These are phyloP conservation scores for Lepiota brunneoincarnata DNA, from an alignment of 768 basidiomycete genomes.

Conservation along the genomic window DNA sequence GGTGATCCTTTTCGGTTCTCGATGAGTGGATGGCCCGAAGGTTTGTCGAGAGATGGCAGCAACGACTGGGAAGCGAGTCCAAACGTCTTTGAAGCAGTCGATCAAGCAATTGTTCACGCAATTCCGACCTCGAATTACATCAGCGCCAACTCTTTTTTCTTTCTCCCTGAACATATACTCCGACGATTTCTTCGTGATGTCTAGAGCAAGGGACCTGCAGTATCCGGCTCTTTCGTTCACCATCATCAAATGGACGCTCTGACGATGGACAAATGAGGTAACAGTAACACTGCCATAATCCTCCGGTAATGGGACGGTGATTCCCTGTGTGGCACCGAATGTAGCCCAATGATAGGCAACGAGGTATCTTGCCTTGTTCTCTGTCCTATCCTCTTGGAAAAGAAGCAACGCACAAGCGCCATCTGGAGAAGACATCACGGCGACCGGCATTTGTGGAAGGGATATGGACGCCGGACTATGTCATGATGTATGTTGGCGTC, in stretches of 20 bases:
- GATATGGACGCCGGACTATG: conserved; percentile 38
- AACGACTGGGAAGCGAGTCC: conserved; percentile 59
- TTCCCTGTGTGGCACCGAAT: conserved; percentile 52
- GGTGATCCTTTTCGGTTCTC: conserved; percentile 32
- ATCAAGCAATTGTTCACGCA: conserved; percentile 47
- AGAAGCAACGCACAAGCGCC: conserved; percentile 49
- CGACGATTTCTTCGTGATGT: conserved; percentile 53
- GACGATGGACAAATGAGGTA: conserved; percentile 45
- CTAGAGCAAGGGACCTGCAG: conserved; percentile 42
- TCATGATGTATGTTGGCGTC: too few species aligned
- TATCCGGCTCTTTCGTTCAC: conserved; percentile 29
- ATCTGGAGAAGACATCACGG: conserved; percentile 49
- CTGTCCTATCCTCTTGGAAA: conserved; percentile 21
- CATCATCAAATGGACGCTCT: conserved; percentile 38
- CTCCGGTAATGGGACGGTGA: conserved; percentile 31
- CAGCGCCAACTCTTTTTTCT: conserved; percentile 18
- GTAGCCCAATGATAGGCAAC: conserved; percentile 49
- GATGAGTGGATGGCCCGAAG: conserved; percentile 24
- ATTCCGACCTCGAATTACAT: conserved; percentile 13
- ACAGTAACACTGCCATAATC: conserved; percentile 23
- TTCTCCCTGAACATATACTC: conserved; percentile 55
- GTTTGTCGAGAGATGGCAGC: conserved; percentile 49
- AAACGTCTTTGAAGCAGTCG: conserved; percentile 54
- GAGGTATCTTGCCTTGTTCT: conserved; percentile 6
- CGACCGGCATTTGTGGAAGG: conserved; percentile 29